A percentile compares a stretch with the other conserved stretches of the same genome.
phyloP scores from a whole-genome alignment of 345 rosid species.

The Hibiscus mutabilis region DNA sequence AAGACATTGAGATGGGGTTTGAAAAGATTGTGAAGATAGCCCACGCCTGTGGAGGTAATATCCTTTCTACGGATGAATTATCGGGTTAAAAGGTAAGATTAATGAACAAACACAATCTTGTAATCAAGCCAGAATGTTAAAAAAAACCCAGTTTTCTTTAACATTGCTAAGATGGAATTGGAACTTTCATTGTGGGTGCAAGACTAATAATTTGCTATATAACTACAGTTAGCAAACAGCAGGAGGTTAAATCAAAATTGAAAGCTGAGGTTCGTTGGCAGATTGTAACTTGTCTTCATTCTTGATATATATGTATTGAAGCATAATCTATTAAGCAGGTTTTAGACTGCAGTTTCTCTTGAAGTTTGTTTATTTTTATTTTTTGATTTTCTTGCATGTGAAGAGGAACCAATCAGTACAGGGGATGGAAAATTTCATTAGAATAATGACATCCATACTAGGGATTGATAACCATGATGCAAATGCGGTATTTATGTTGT shows the following conservation, averaged over 20 bases:
- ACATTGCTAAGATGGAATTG: not conserved
- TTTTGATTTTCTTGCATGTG: constrained; percentile 17
- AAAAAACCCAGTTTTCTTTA: not conserved
- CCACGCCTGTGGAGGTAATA: constrained; percentile 70
- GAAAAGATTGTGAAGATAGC: constrained; percentile 89
- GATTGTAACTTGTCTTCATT: not conserved
- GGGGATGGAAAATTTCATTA: constrained; percentile 47
- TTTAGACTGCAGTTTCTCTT: not conserved
- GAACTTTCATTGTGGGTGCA: not conserved
- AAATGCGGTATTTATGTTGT: constrained; percentile 38
- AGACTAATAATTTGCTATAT: not conserved
- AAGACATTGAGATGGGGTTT: constrained; percentile 88
- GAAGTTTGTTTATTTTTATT: constrained; percentile 6
- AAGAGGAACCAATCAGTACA: constrained; percentile 66
- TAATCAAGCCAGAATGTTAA: not conserved
- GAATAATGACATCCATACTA: constrained; percentile 71
- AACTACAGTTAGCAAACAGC: constrained; percentile 70
- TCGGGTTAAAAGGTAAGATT: no score
- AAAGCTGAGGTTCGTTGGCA: constrained; percentile 65
- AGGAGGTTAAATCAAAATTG: constrained; percentile 49
- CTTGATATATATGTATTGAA: not conserved
- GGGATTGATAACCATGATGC: constrained; percentile 84
- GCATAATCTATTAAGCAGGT: not conserved
- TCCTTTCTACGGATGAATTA: not conserved
- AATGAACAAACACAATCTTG: no score